phyloP scores from a whole-genome alignment of 129 eudicot genomes.

The Flaveria linearis region DNA sequence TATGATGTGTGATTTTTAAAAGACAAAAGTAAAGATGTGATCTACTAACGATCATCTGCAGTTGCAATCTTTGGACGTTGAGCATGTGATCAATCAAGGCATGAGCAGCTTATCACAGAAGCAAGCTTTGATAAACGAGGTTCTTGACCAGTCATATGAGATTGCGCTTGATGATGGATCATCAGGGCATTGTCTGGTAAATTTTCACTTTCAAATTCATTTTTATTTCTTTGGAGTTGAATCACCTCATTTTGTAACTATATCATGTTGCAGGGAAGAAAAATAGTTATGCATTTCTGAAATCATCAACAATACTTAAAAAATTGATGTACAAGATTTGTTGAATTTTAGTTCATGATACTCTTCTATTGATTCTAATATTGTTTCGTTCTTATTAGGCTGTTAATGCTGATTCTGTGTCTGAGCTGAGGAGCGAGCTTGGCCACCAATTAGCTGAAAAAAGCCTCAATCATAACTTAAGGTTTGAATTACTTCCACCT shows the following conservation, averaged over 20 bases:
- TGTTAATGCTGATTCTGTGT: conserved; percentile 69
- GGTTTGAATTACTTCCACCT: conserved; percentile 42
- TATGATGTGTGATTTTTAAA: not conserved
- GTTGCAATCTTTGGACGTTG: conserved; percentile 69
- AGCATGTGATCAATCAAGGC: conserved; percentile 63
- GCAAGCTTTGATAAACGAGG: conserved; percentile 62
- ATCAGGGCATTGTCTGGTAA: conserved; percentile 75
- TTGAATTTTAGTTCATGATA: not conserved
- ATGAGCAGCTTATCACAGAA: conserved; percentile 57
- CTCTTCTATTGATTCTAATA: not conserved
- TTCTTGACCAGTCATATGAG: conserved; percentile 72
- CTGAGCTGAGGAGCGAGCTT: conserved; percentile 90
- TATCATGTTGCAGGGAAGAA: not conserved
- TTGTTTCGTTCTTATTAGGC: conserved; percentile 43
- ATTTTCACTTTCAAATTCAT: conserved; percentile 19
- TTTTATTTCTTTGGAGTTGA: conserved; percentile 11
- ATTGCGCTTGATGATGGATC: conserved; percentile 69
- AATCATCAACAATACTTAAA: too few species aligned
- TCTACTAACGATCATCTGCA: conserved; percentile 29
- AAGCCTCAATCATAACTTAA: conserved; percentile 66
- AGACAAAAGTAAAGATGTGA: not conserved
- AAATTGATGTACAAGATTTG: not conserved
- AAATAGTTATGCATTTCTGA: not conserved
- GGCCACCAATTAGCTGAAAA: conserved; percentile 88
- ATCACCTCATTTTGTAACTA: too few species aligned